Base-by-base conservation (phyloP, 2,329 filamentous ascomycete genomes). In the Calonectria hongkongensis region DNA sequence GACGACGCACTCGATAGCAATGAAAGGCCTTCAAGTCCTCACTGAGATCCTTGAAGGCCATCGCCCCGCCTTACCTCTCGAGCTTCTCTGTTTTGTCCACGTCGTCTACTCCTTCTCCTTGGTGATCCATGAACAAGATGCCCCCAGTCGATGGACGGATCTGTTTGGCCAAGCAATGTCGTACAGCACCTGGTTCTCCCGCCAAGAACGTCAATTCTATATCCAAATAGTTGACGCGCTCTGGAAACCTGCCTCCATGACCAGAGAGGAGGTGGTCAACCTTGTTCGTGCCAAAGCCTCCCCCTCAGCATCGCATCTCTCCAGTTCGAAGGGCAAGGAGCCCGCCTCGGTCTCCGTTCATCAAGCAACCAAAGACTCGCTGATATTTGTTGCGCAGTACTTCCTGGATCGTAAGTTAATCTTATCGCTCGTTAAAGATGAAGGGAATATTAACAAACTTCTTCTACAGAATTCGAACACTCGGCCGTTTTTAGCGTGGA, bases 21-120 rank as follows among this genome's bases (percentile, higher is more conserved):
- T 80, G 2, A 82, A 74, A 8, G 89, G 88, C 10, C 81, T 90
- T 3, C 75, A 83, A 21, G 81, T 84, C 7, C 80, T 90, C 25
- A 83, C 79, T 9, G 79, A 78, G 13, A 81, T 88, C 5, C 74
- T 89, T 0, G 80, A 83, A 27, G 86, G 85, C 3, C 76, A 77
- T n/a, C 79, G 81, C 8, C 79, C 83, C 0, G 78, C 80, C 3
- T 84, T 85, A 1, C 83, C 89, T 4, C 75, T 87, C 33, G 84
- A 88, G 33, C 84, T 86, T 2, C 76, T 91, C 2, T 90, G 88
- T 77, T 87, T 90, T 72, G 78, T 89, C 39, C 89, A 91, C 68
- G 74, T 90, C 25, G 82, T 87, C 28, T 90, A 89, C 74, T 86
- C 88, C 15, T 84, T 90, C 45, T 89, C 86, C 4, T 75, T 89